Evolutionary conservation across 306 rosid genomes (phyloP).

Genomic region (Senna siamea): DNA sequence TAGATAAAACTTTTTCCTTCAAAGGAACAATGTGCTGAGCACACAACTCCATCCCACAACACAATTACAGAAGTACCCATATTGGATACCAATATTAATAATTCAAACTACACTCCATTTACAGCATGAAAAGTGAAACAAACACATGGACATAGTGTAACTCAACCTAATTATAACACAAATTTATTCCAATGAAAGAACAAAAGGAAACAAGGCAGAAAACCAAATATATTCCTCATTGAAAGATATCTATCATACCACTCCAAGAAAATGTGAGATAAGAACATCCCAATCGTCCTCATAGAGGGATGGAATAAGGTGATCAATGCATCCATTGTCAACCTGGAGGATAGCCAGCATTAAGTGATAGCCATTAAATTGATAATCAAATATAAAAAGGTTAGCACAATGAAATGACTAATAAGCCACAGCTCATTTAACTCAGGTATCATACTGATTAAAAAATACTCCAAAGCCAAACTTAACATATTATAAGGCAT

Average conservation of each 20-base stretch:
- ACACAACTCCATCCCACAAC: background rate
- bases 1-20: background rate
- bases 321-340: constrained; percentile 91
- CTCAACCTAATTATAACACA: background rate
- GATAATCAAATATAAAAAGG: background rate
- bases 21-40: background rate
- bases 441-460: constrained; percentile 29
- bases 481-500: constrained; percentile 33
- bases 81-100: background rate
- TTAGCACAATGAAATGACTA: background rate
- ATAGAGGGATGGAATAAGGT: constrained; percentile 78
- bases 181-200: background rate
- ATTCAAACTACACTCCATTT: background rate
- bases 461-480: constrained; percentile 29
- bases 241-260: constrained; percentile 61
- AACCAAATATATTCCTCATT: background rate
- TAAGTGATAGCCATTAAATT: constrained; percentile 24
- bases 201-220: background rate
- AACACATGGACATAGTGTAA: background rate
- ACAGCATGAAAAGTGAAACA: background rate
- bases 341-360: constrained; percentile 59
- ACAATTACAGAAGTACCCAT: background rate
- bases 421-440: constrained; percentile 23
- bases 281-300: constrained; percentile 98
- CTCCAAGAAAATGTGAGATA: constrained; percentile 96